A percentile compares a stretch with the other conserved stretches of the same genome.
phyloP scores from a whole-genome alignment of 192 early-diverging fungal species.

The Umbelopsis vinacea region DNA sequence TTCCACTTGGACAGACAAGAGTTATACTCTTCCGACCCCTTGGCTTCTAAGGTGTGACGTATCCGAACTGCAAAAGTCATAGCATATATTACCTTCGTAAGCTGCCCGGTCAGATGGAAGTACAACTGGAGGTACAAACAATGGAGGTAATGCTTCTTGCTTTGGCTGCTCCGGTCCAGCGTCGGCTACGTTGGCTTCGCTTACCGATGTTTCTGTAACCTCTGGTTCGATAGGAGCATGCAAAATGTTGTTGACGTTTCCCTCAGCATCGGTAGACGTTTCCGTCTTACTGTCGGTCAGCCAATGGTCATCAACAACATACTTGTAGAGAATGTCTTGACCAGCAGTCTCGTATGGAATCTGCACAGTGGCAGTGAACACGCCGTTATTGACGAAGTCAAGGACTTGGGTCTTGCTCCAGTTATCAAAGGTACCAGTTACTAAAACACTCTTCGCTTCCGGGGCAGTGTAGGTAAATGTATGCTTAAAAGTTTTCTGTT shows the following conservation, averaged over 20 bases:
- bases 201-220: neutral
- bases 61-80: neutral
- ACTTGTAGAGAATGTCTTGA: constrained; percentile 3
- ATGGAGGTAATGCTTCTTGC: neutral
- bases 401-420: constrained; percentile 18
- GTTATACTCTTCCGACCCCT: too few species aligned
- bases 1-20: too few species aligned
- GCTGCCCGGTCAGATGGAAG: constrained; percentile 13
- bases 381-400: neutral
- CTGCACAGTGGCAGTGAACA: neutral
- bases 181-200: neutral
- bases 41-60: neutral
- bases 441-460: constrained; percentile 5
- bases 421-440: constrained; percentile 15
- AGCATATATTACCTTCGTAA: constrained; percentile 4
- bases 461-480: constrained; percentile 15
- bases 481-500: constrained; percentile 4
- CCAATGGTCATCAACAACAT: constrained; percentile 13
- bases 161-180: neutral
- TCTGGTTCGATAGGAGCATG: constrained; percentile 10
- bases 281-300: constrained; percentile 8
- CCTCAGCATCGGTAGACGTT: neutral
- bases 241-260: constrained; percentile 7
- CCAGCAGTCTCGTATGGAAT: neutral
- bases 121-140: constrained; percentile 12